Base-by-base conservation (phyloP, 768 basidiomycete species). In the Naganishia randhawae region DNA sequence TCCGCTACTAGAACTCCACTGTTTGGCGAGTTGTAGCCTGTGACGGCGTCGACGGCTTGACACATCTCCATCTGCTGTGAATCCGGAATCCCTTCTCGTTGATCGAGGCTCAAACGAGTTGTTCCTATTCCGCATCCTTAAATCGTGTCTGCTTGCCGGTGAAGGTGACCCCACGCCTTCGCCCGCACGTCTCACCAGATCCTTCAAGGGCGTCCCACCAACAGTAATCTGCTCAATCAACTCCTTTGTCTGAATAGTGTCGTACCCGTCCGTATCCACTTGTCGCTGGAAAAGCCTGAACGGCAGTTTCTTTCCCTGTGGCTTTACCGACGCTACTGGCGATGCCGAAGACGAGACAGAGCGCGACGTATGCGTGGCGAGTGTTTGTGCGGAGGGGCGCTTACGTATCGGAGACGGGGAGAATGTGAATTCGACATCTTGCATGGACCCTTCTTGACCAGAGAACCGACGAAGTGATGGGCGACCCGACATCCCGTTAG, bases 191-290 rank as follows among this genome's bases (percentile, higher is more conserved):
- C 33, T 55, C 27, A 55, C 54, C 33, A 61, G n/a, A 61, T 61
- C 57, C 35, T 41, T 39, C 57, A 61, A 41, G 27, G 51, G 67
- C 37, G 65, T 66, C 17, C 65, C 65, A 35, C 39, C 35, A 2
- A 53, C 50, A 14, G 31, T 50, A n/a, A 64, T 64, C 45, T 19
- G n/a, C 33, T 50, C 45, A 13, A 63, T 67, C 54, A 54, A 22
- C 7, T 33, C 48, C 1, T 89, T 87, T 73, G 87, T 91, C 27
- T 92, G 84, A n/a, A 61, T 41, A 3, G 57, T 39, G 29, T 61
- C 57, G 2, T 17, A 61, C 37, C 37, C 57, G 1, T 61, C 57
- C 73, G 88, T 89, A 92, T 83, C 61, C 90, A 86, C 78, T 93
- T 92, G 33, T 48, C 53, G 54, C 33, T 64, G 63, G 33, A 64